Evolutionary conservation across 2,329 filamentous ascomycete species (phyloP), one percentile per base, ranked within the genome.

Genomic region (Trichoderma harzianum): DNA sequence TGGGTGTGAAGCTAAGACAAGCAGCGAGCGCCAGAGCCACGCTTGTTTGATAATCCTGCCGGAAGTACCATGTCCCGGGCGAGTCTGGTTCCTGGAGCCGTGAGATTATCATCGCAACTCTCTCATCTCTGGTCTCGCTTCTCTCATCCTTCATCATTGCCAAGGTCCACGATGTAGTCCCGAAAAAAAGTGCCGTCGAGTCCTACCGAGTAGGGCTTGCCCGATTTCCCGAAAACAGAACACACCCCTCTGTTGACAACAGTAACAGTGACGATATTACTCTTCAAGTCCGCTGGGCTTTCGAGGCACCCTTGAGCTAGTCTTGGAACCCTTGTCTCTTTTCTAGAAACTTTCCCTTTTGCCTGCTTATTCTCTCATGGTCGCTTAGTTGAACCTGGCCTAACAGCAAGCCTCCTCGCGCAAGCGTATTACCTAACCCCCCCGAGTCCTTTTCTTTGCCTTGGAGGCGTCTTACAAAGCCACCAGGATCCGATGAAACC

Each of bases 381-480:
- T 68, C 32, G 34, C 32, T 58, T 60, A 58, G 16, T 51, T 43
- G 26, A n/a, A 28, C 24, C 65, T 32, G 53, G 34, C 11, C 65
- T 60, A 47, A 68, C 7, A 18, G 53, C 34, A 58, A 69, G 65
- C 34, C 65, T 30, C 51, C 51, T 58, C 53, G 18, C 51, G 5
- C 51, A 53, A 68, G 51, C 24, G 30, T 57, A 68, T 39, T 58
- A 43, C 53, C 53, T 28, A 47, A 32, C n/a, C 30, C n/a, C n/a
- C 43, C 18, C 26, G 11, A 66, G 28, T 10, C 18, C 34, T 21
- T 68, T 32, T 36, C 34, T 39, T 53, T 18, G n/a, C 51, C 28
- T 18, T 34, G 65, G 65, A 69, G 65, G 65, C 65, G 65, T 69
- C 65, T 69, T 60, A 47, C 34, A 60, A 69, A 36, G 65, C 57